These are phyloP conservation scores for Monosporascus ibericus DNA, from an alignment of 2,329 filamentous ascomycete species.

Conservation along the genomic window DNA sequence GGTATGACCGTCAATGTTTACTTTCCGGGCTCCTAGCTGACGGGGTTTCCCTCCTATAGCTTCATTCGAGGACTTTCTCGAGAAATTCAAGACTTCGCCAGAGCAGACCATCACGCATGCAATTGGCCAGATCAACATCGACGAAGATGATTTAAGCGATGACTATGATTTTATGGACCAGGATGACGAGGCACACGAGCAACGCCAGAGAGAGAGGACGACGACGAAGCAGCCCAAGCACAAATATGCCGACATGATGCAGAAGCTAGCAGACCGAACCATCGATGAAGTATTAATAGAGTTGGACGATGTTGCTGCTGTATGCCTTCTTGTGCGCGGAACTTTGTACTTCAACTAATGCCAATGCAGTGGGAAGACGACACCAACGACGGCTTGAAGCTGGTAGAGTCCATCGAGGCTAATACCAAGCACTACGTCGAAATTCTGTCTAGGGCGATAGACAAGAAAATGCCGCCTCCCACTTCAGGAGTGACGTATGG, in stretches of 20 bases:
- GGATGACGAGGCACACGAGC: conserved; percentile 53
- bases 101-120: conserved; percentile 71
- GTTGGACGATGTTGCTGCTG: conserved; percentile 75
- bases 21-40: conserved; percentile 18
- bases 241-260: conserved; percentile 86
- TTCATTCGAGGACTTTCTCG: conserved; percentile 82
- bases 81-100: conserved; percentile 76
- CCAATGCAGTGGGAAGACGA: conserved; percentile 64
- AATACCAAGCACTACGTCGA: conserved; percentile 97
- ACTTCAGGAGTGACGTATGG: conserved; percentile 69
- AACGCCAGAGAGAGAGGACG: conserved; percentile 43
- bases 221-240: conserved; percentile 54
- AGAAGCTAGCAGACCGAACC: conserved; percentile 77
- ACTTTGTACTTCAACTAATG: conserved; percentile 3
- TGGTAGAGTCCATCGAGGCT: conserved; percentile 78
- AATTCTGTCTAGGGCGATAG: conserved; percentile 79
- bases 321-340: conserved; percentile 33
- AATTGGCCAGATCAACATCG: conserved; percentile 76
- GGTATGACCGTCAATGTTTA: conserved; percentile 41
- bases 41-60: conserved; percentile 36
- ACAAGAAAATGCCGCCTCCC: conserved; percentile 76
- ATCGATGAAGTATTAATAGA: conserved; percentile 77
- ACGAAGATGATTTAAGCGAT: conserved; percentile 80
- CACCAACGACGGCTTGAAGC: conserved; percentile 59
- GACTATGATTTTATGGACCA: conserved; percentile 93